These are phyloP conservation scores for Cladosporium austrohemisphaericum DNA, from an alignment of 2,329 filamentous ascomycete species.

Conservation along the genomic window DNA sequence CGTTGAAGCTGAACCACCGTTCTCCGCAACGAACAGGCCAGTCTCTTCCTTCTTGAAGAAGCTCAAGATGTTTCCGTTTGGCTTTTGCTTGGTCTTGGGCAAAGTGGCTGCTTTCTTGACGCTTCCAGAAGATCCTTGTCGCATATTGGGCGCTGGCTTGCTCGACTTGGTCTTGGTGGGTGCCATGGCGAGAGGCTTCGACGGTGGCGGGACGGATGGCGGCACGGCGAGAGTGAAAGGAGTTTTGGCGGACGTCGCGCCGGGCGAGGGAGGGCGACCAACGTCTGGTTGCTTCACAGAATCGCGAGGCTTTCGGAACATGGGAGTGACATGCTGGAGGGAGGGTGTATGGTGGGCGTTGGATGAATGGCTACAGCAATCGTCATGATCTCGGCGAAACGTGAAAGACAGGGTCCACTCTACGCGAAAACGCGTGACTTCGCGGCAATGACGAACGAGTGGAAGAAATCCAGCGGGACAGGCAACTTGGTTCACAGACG, in stretches of 20 bases:
- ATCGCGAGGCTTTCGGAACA: slow-evolving; percentile 56
- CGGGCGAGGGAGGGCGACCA: slow-evolving; percentile 53
- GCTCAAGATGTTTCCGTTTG: slow-evolving; percentile 51
- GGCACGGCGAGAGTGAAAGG: slow-evolving; percentile 31
- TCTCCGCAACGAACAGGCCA: slow-evolving; percentile 37
- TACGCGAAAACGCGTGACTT: slow-evolving; percentile 3
- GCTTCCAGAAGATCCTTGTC: slow-evolving; percentile 27
- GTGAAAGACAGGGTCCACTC: background rate
- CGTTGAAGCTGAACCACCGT: background rate
- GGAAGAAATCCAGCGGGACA: too few relatives aligned
- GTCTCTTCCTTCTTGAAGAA: slow-evolving; percentile 50
- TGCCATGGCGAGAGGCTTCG: slow-evolving; percentile 28
- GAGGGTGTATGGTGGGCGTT: background rate
- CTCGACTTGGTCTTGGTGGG: slow-evolving; percentile 23
- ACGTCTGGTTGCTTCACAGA: slow-evolving; percentile 34
- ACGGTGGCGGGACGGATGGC: slow-evolving; percentile 25
- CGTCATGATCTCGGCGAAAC: slow-evolving; percentile 1
- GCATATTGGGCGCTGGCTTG: slow-evolving; percentile 25
- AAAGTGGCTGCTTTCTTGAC: slow-evolving; percentile 35
- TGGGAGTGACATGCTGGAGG: slow-evolving; percentile 23
- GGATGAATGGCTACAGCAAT: background rate
- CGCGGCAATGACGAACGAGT: background rate
- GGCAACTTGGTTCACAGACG: too few relatives aligned
- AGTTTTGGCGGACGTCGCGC: slow-evolving; percentile 28
- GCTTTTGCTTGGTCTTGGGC: slow-evolving; percentile 36